These are phyloP conservation scores for Reticulascus tulasneorum DNA, from an alignment of 2,329 filamentous ascomycete genomes.

Conservation along the genomic window DNA sequence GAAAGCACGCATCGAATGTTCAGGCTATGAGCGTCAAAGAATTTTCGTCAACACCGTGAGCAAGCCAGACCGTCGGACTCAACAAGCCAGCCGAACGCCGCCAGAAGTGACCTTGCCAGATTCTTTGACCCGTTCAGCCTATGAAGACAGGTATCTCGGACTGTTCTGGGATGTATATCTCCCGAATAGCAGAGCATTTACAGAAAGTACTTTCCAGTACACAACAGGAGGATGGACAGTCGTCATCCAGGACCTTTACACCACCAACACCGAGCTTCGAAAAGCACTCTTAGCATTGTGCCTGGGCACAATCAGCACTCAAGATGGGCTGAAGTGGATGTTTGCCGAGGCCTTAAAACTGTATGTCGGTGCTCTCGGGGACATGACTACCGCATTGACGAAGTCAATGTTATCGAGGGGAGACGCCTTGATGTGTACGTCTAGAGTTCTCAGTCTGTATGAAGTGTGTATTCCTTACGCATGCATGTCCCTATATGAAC, in stretches of 20 bases:
- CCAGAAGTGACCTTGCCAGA: neutral
- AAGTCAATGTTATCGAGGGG: too few species aligned
- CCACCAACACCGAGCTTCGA: slow-evolving; percentile 11
- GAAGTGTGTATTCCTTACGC: slow-evolving; percentile 18
- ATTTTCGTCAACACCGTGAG: slow-evolving; percentile 16
- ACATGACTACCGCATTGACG: slow-evolving; percentile 6
- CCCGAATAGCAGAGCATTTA: slow-evolving; percentile 4
- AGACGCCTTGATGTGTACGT: slow-evolving; percentile 10
- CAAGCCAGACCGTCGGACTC: neutral
- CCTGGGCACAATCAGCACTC: slow-evolving; percentile 15
- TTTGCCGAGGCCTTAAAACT: slow-evolving; percentile 16
- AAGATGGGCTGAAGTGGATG: slow-evolving; percentile 15
- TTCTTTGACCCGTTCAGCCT: slow-evolving; percentile 9
- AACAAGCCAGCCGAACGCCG: neutral
- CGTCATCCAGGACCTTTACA: slow-evolving; percentile 14
- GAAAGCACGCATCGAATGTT: slow-evolving; percentile 12
- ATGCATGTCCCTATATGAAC: neutral
- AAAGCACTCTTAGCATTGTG: slow-evolving; percentile 17
- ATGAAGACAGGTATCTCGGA: slow-evolving; percentile 11
- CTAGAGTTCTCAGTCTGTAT: slow-evolving; percentile 14
- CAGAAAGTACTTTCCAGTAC: slow-evolving; percentile 1
- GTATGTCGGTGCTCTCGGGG: slow-evolving; percentile 16
- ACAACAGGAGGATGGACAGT: slow-evolving; percentile 16
- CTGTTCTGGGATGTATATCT: slow-evolving; percentile 15
- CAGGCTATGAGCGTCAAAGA: slow-evolving; percentile 13